A percentile compares a stretch with the other conserved stretches of the same genome.
Evolutionary conservation across 805 yeast species (phyloP).

Genomic region (Ogataea glucozyma): DNA sequence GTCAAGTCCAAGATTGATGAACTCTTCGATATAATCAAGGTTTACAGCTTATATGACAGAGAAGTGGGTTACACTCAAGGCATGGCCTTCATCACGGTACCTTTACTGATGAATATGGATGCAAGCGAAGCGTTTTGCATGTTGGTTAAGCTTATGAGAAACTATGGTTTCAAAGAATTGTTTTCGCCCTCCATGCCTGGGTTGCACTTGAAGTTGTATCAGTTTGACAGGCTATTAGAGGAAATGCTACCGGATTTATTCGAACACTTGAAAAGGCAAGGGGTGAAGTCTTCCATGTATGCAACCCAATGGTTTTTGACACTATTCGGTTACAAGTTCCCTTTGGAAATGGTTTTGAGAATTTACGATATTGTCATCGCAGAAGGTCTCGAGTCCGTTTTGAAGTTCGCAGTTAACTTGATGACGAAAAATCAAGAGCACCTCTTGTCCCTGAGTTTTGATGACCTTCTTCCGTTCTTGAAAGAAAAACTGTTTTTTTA

Average conservation of each 20-base stretch:
- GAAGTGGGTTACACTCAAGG: conserved; percentile 99
- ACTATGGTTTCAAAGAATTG: conserved; percentile 74
- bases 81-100: conserved; percentile 91
- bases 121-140: conserved; percentile 86
- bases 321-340: conserved; percentile 92
- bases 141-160: conserved; percentile 79
- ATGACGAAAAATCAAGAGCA: conserved; percentile 66
- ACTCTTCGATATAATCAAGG: conserved; percentile 73
- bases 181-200: conserved; percentile 94
- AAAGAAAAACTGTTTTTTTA: conserved; percentile 77
- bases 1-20: conserved; percentile 60
- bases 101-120: conserved; percentile 74
- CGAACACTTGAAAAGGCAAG: conserved; percentile 80
- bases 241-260: conserved; percentile 70
- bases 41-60: conserved; percentile 80
- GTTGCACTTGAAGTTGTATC: conserved; percentile 77
- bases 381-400: conserved; percentile 85
- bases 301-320: conserved; percentile 98
- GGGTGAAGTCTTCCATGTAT: conserved; percentile 90
- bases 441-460: conserved; percentile 67
- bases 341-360: conserved; percentile 81
- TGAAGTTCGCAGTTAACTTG: conserved; percentile 81
- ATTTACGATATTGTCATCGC: conserved; percentile 86
- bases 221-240: conserved; percentile 86
- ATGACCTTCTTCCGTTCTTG: conserved; percentile 70